Evolutionary conservation across 1,139 yeast species (phyloP).

Genomic region (Hansenula sp.): DNA sequence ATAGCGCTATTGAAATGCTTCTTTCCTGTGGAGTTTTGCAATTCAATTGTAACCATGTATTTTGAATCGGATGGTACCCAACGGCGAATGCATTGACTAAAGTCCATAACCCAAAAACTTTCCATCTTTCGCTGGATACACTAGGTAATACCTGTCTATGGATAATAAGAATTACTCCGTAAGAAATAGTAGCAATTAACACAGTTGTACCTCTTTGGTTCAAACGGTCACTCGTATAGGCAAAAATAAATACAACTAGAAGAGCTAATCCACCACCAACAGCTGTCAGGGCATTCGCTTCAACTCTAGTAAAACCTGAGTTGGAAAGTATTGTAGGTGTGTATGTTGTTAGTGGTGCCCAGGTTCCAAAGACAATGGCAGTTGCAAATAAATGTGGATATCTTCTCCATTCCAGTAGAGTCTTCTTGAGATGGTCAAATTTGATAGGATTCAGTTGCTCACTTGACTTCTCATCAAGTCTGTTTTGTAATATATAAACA

Average conservation of each 20-base stretch:
- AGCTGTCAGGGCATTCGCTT: slow-evolving; percentile 6
- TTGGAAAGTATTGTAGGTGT: slow-evolving; percentile 5
- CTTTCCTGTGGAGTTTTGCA: slow-evolving; percentile 3
- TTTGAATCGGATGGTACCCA: slow-evolving; percentile 3
- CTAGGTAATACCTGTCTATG: neutral
- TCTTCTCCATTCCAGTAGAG: slow-evolving; percentile 4
- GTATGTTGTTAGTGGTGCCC: slow-evolving; percentile 5
- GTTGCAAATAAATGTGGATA: slow-evolving; percentile 5
- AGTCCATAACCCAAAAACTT: neutral
- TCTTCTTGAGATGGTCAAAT: neutral
- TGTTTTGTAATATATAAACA: neutral
- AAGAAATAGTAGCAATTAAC: neutral
- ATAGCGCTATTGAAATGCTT: slow-evolving; percentile 2
- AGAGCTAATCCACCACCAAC: slow-evolving; percentile 4
- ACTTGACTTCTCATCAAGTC: neutral
- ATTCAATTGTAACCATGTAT: slow-evolving; percentile 3
- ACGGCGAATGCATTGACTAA: slow-evolving; percentile 2
- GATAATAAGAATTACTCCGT: neutral
- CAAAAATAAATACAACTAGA: slow-evolving; percentile 1
- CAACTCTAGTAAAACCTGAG: slow-evolving; percentile 3
- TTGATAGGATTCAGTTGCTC: slow-evolving; percentile 2
- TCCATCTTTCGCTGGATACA: neutral
- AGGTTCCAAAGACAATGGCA: slow-evolving; percentile 2
- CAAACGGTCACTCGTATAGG: neutral
- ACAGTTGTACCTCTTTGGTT: slow-evolving; percentile 1